Conservation (phyloP, 192 early-diverging fungal species). For the Obelidium mucronatum region DNA sequence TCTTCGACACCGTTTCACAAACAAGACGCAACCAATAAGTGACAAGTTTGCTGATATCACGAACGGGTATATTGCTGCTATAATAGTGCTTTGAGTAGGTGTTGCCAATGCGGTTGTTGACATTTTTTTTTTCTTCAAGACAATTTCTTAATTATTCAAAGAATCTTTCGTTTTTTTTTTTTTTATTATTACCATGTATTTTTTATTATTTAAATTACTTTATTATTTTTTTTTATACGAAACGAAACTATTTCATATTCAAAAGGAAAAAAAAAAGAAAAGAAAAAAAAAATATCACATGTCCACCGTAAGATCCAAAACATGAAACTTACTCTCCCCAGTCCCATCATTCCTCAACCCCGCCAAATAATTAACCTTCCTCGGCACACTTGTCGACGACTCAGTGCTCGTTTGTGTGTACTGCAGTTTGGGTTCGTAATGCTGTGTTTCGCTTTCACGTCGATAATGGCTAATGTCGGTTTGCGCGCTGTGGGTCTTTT, state of each 20-base stretch:
- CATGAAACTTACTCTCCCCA: constrained; percentile 46
- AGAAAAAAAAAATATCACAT: neutral
- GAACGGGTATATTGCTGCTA: neutral
- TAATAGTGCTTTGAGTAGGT: neutral
- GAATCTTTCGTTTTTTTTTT: neutral
- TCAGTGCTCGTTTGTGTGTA: constrained; percentile 53
- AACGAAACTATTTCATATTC: too few relatives aligned
- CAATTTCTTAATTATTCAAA: too few relatives aligned
- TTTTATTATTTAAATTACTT: constrained; percentile 6
- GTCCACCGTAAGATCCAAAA: constrained; percentile 62
- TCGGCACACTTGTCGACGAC: constrained; percentile 49
- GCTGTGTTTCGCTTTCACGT: constrained; percentile 64
- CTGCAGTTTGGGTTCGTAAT: constrained; percentile 59
- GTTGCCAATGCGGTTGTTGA: neutral
- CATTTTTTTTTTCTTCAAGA: neutral
- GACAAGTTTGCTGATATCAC: neutral
- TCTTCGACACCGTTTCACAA: neutral
- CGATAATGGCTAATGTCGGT: constrained; percentile 56
- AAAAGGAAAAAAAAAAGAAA: neutral
- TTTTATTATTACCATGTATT: neutral
- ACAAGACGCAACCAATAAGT: neutral
- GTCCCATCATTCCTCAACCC: constrained; percentile 46
- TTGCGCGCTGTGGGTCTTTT: constrained; percentile 62
- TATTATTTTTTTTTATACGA: too few relatives aligned
- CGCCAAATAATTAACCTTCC: constrained; percentile 50